Evolutionary conservation across 2,329 filamentous ascomycete species (phyloP).

Genomic region (Berkeleyomyces rouxiae): DNA sequence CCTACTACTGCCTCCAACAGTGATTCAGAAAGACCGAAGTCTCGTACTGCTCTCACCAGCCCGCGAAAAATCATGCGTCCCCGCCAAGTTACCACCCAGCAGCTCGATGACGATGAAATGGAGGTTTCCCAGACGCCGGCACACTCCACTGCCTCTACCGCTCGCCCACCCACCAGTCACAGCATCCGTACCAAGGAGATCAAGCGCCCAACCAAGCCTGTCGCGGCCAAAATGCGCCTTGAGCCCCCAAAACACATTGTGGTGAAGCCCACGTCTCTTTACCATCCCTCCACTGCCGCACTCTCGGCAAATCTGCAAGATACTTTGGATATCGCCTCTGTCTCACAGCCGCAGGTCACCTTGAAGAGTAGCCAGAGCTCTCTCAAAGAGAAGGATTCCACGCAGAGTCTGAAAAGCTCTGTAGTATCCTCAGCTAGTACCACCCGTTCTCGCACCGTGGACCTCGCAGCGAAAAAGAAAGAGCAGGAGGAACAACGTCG

Average conservation of each 20-base stretch:
- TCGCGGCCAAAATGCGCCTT: conserved; percentile 51
- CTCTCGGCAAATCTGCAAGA: conserved; percentile 44
- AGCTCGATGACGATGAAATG: conserved; percentile 28
- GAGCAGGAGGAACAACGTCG: conserved; percentile 71
- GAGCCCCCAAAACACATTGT: conserved; percentile 52
- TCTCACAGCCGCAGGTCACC: conserved; percentile 29
- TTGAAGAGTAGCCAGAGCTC: conserved; percentile 54
- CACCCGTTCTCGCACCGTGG: conserved; percentile 50
- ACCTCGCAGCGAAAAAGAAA: conserved; percentile 64
- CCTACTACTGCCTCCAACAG: background rate
- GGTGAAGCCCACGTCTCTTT: conserved; percentile 50
- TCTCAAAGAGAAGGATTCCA: conserved; percentile 38
- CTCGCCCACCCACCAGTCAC: conserved; percentile 9
- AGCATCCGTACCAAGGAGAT: conserved; percentile 27
- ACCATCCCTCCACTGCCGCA: conserved; percentile 40
- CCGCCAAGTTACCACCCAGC: conserved; percentile 27
- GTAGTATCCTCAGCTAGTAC: conserved; percentile 34
- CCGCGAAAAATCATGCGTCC: conserved; percentile 23
- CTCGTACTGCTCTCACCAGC: conserved; percentile 9
- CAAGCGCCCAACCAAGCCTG: conserved; percentile 45
- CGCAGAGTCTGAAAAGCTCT: conserved; percentile 47
- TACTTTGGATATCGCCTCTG: conserved; percentile 23
- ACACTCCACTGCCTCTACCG: conserved; percentile 1
- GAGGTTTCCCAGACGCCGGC: conserved; percentile 38
- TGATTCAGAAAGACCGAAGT: conserved; percentile 8